These are phyloP conservation scores for Aspergillus candidus DNA, from an alignment of 2,329 filamentous ascomycete species.

Conservation along the genomic window DNA sequence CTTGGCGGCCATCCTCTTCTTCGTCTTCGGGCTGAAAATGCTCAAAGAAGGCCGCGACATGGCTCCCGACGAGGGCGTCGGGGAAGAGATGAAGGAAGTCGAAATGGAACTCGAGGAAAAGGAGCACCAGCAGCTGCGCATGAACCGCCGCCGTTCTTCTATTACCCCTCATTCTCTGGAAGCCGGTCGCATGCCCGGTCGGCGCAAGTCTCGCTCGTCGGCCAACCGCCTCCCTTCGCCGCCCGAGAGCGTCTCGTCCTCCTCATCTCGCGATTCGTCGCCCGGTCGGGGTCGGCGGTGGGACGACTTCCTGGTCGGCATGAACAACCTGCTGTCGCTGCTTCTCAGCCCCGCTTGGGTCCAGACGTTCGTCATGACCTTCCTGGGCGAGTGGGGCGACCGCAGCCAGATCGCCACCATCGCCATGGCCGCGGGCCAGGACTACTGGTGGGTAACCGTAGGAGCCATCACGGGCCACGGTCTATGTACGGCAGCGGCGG, in stretches of 20 bases:
- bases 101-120: conserved; percentile 92
- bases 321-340: conserved; percentile 80
- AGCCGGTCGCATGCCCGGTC: conserved; percentile 60
- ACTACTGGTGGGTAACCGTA: conserved; percentile 97
- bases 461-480: conserved; percentile 82
- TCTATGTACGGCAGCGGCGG: conserved; percentile 83
- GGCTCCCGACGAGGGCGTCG: conserved; percentile 81
- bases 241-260: conserved; percentile 73
- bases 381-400: conserved; percentile 96
- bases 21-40: conserved; percentile 81
- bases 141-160: conserved; percentile 59
- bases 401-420: conserved; percentile 97
- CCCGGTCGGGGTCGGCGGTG: conserved; percentile 42
- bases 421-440: conserved; percentile 95
- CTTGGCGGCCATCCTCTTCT: conserved; percentile 75
- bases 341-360: conserved; percentile 95
- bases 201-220: conserved; percentile 61
- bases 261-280: conserved; percentile 57
- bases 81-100: conserved; percentile 97
- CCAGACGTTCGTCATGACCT: conserved; percentile 98
- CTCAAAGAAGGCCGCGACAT: conserved; percentile 82
- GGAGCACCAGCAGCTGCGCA: conserved; percentile 66
- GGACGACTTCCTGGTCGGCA: conserved; percentile 51
- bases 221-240: conserved; percentile 73
- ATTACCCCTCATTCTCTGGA: conserved; percentile 73